Base-by-base conservation (phyloP, 345 rosid species). In the Turritis glabra region DNA sequence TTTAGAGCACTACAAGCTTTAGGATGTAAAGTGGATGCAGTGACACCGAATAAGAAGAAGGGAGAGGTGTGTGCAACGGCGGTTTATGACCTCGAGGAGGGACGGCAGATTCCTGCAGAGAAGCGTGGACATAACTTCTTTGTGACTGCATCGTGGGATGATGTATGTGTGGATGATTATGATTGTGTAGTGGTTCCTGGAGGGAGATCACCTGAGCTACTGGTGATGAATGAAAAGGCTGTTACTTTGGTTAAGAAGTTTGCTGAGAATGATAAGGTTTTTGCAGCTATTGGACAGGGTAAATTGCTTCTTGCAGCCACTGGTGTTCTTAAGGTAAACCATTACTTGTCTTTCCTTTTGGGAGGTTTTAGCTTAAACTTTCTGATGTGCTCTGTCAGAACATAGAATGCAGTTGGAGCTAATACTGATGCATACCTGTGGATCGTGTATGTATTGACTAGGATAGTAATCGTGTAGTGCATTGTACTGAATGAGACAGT, bases 211-310 rank as follows among this genome's bases (percentile, higher is more conserved):
- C 80, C 86, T 7, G 88, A 85, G 78, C 64, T 85, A 51, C 69
- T 82, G 47, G 83, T 85, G n/a, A 77, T 81, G 77, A 75, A 83
- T 62, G 79, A 69, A 57, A 83, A 81, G 47, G 86, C 80, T 46
- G 55, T 83, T 58, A 47, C 58, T 64, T 59, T 85, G 53, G 82
- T 83, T 21, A 81, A 82, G 8, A 67, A 77, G 7, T 85, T 85
- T 63, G 79, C 48, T 0, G 82, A 67, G 50, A 80, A 82, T 58
- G 77, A 74, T 60, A 85, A 78, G 71, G 30, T 83, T 25, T 74
- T 83, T 72, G 88, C 83, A 23, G 83, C 84, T 5, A 54, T 85
- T 51, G 88, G 85, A 27, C 82, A 82, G 69, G 88, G 88, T 15
- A 66, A 76, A 67, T 82, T 80, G 88, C 72, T 82, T 2, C 76